Evolutionary conservation across 805 yeast genomes (phyloP).

Genomic region (Zygosaccharomyces bailii): DNA sequence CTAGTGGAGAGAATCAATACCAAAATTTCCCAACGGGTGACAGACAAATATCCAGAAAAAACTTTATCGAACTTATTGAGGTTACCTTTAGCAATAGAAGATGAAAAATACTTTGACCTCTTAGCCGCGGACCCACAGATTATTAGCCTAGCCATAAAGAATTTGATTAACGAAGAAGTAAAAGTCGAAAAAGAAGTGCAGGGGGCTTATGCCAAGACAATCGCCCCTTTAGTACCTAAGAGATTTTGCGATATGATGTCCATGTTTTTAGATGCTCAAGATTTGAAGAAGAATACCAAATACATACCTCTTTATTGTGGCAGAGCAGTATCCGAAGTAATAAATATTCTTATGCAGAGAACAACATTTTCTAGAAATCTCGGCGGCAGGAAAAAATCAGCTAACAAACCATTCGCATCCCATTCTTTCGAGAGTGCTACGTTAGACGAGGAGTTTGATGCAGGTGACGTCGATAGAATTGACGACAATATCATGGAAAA

Average conservation of each 20-base stretch:
- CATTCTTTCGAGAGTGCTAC: neutral
- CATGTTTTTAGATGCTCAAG: constrained; percentile 13
- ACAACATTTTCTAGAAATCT: too few relatives aligned
- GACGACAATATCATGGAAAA: constrained; percentile 15
- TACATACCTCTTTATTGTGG: constrained; percentile 17
- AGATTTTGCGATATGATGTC: constrained; percentile 22
- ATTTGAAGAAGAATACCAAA: constrained; percentile 8
- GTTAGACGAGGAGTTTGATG: constrained; percentile 1
- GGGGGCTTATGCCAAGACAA: neutral
- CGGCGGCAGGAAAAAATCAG: too few relatives aligned
- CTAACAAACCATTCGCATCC: too few relatives aligned
- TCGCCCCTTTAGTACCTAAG: constrained; percentile 13
- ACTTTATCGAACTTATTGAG: constrained; percentile 29
- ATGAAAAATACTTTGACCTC: constrained; percentile 13
- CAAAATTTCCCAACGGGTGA: constrained; percentile 16
- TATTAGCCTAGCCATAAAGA: constrained; percentile 22
- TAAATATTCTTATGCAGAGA: constrained; percentile 10
- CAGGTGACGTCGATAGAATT: constrained; percentile 6
- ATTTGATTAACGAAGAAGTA: constrained; percentile 10
- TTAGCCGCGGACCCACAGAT: constrained; percentile 20
- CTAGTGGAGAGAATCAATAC: constrained; percentile 26
- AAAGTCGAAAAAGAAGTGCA: neutral
- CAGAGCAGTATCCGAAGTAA: constrained; percentile 11
- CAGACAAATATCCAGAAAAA: constrained; percentile 31
- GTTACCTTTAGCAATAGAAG: constrained; percentile 19